Conservation (phyloP, 1,139 yeast species). For the Dujonia santamariae region DNA sequence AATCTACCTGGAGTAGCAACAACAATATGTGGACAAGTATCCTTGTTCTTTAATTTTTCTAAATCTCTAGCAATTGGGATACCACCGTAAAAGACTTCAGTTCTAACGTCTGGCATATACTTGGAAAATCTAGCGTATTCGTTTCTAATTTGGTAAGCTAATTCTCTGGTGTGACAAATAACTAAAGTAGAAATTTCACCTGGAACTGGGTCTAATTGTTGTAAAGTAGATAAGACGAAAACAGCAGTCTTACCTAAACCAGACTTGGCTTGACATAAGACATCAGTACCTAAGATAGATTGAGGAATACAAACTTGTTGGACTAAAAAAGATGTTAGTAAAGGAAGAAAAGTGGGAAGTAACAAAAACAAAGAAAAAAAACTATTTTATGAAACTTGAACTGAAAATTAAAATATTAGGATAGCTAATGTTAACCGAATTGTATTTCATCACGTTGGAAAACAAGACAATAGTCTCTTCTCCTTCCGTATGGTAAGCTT, state of each 20-base stretch:
- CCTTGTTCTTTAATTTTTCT: slow-evolving; percentile 86
- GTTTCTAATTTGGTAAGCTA: slow-evolving; percentile 97
- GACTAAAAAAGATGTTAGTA: slow-evolving; percentile 41
- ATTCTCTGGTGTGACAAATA: slow-evolving; percentile 96
- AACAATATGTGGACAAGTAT: slow-evolving; percentile 92
- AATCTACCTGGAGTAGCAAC: slow-evolving; percentile 99
- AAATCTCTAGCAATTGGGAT: slow-evolving; percentile 82
- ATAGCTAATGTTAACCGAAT: too few relatives aligned
- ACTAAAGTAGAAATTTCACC: slow-evolving; percentile 96
- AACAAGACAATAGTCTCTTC: too few relatives aligned
- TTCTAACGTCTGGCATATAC: slow-evolving; percentile 96
- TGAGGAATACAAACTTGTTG: slow-evolving; percentile 99
- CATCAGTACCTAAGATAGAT: slow-evolving; percentile 96
- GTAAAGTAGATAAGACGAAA: slow-evolving; percentile 91
- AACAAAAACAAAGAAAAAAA: too few relatives aligned
- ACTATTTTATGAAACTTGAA: too few relatives aligned
- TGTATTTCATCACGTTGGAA: too few relatives aligned
- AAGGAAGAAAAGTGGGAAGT: not conserved
- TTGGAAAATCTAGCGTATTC: slow-evolving; percentile 97
- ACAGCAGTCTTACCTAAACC: slow-evolving; percentile 99
- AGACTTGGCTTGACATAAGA: slow-evolving; percentile 97
- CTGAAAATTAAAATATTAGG: too few relatives aligned
- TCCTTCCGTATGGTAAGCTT: too few relatives aligned
- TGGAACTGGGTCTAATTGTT: slow-evolving; percentile 95
- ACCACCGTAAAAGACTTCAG: slow-evolving; percentile 98